Percentiles rank a stretch among this genome's conserved stretches.
Evolutionary conservation across 805 yeast genomes (phyloP).

Genomic region (Kregervanrija delftensis): DNA sequence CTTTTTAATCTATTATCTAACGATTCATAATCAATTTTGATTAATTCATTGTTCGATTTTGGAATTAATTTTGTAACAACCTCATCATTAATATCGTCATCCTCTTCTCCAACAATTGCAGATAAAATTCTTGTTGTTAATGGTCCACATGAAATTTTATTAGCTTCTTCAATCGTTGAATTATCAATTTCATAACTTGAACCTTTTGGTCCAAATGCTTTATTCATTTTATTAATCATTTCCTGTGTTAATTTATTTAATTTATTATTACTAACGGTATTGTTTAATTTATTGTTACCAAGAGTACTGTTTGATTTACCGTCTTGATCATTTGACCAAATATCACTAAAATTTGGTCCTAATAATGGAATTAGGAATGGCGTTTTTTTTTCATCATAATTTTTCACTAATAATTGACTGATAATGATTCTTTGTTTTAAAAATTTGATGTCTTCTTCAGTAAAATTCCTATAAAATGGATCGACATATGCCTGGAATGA

Average conservation of each 20-base stretch:
- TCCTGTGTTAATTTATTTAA: slow-evolving; percentile 21
- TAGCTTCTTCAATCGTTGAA: slow-evolving; percentile 60
- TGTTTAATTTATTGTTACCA: too few species aligned
- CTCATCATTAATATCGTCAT: slow-evolving; percentile 6
- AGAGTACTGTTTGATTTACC: slow-evolving; percentile 2
- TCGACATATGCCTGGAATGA: slow-evolving; percentile 85
- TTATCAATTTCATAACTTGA: slow-evolving; percentile 53
- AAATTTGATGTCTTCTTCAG: slow-evolving; percentile 76
- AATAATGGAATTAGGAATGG: slow-evolving; percentile 81
- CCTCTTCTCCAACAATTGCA: slow-evolving; percentile 56
- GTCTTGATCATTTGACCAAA: slow-evolving; percentile 81
- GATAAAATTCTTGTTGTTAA: slow-evolving; percentile 75
- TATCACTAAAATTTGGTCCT: slow-evolving; percentile 74
- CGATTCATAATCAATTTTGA: slow-evolving; percentile 42
- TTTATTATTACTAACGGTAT: slow-evolving; percentile 1
- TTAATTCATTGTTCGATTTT: slow-evolving; percentile 39
- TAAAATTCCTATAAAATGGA: slow-evolving; percentile 69
- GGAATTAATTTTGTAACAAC: slow-evolving; percentile 11
- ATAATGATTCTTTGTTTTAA: slow-evolving; percentile 55
- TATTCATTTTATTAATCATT: slow-evolving; percentile 17
- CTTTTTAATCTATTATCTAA: slow-evolving; percentile 84
- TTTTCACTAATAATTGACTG: slow-evolving; percentile 39
- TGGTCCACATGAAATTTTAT: slow-evolving; percentile 78
- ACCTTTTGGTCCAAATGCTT: slow-evolving; percentile 43
- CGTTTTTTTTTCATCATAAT: slow-evolving; percentile 57